These are phyloP conservation scores for Pseudisothecium myosuroides DNA, from an alignment of 225 moss, liverwort and hornwort genomes.

Conservation along the genomic window DNA sequence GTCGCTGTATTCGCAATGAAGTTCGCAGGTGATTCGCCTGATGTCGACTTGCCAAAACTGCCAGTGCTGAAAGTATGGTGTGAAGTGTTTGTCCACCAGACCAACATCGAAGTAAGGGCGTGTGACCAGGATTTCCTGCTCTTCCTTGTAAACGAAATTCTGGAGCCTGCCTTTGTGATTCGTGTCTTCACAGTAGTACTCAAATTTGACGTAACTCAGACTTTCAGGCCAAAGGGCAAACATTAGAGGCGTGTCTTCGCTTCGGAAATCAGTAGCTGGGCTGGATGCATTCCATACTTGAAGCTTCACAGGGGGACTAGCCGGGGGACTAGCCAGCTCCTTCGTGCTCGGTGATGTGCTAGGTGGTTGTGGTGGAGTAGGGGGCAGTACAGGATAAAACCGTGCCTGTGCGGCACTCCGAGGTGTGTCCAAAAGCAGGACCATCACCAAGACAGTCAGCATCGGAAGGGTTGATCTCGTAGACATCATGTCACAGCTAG, in stretches of 20 bases:
- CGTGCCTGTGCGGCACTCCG: neutral
- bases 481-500: neutral
- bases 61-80: neutral
- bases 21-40: neutral
- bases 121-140: neutral
- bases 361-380: too few species aligned
- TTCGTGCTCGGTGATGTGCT: too few species aligned
- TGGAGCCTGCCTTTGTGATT: neutral
- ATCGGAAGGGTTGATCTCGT: neutral
- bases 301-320: neutral
- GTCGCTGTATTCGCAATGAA: neutral
- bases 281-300: neutral
- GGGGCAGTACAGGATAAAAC: too few species aligned
- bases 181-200: neutral
- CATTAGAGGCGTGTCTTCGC: neutral
- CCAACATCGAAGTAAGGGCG: neutral
- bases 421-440: neutral
- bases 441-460: neutral
- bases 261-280: neutral
- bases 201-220: neutral
- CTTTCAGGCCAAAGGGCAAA: neutral
- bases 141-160: neutral
- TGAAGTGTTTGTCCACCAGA: neutral
- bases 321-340: too few species aligned
- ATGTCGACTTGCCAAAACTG: neutral